Evolutionary conservation across 2,329 filamentous ascomycete genomes (phyloP), one percentile per base, ranked within the genome.

Genomic region (Aspergillus amoenus): DNA sequence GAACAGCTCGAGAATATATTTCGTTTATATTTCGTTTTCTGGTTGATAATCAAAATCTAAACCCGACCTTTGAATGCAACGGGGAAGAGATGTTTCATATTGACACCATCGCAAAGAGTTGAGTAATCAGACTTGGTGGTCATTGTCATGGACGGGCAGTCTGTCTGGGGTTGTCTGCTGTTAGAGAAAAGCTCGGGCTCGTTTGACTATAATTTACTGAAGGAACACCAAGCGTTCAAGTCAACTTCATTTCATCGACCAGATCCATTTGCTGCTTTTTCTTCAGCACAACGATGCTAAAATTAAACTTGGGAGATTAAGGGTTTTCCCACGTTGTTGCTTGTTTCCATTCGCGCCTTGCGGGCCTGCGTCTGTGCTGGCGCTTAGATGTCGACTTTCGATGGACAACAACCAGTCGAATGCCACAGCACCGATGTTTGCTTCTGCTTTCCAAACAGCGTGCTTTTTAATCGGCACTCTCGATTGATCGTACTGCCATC

Each of bases 291-390:
- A n/a, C 4, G n/a, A 21, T 37, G 39, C 52, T 55, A 48, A 54
- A 49, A 49, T 41, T 48, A 41, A 54, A 32, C 8, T 15, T 21
- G 5, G 37, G 43, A 49, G 30, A 49, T 49, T 37, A 55, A 55
- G 46, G 51, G 24, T 24, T 9, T 50, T 50, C 34, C 24, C 44
- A 49, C 37, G 27, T 44, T 22, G n/a, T 50, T 54, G 43, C 55
- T 57, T 57, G 55, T 57, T 57, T 57, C 55, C n/a, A 54, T 54
- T 57, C 44, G 55, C 55, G 55, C 55, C 30, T 30, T 49, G 45
- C 5, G 22, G 34, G 42, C 37, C 48, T 47, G 55, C 18, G 41
- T 43, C 42, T 11, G 9, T 43, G 37, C 7, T 39, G 40, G 55
- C 55, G 55, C 50, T 54, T 57, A 57, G 34, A 45, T 45, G 21